Evolutionary conservation across 345 rosid species (phyloP).

Genomic region (Euphorbia lathyris): DNA sequence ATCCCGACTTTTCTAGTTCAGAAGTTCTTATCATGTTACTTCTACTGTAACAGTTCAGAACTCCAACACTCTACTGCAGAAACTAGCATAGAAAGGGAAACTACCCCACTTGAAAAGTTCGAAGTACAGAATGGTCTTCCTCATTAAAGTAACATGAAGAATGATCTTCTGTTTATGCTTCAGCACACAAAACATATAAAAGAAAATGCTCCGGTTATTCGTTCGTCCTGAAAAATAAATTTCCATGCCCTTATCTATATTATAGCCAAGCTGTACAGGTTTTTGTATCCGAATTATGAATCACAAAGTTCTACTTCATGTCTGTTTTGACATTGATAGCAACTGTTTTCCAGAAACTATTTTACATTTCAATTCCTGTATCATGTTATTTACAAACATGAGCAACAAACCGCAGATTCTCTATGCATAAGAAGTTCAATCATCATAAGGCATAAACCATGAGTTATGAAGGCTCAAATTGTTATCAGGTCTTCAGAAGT

Average conservation of each 20-base stretch:
- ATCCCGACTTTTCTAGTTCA: slow-evolving; percentile 13
- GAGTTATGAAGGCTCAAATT: too few relatives aligned
- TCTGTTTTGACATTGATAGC: neutral
- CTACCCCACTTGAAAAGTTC: slow-evolving; percentile 6
- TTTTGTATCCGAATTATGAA: slow-evolving; percentile 5
- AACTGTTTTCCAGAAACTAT: neutral
- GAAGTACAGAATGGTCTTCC: slow-evolving; percentile 16
- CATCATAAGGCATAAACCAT: too few relatives aligned
- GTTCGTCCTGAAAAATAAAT: slow-evolving; percentile 10
- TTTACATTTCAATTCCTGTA: neutral
- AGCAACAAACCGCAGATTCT: neutral
- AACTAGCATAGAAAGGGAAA: slow-evolving; percentile 27
- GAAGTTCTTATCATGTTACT: slow-evolving; percentile 12
- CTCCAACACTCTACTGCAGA: slow-evolving; percentile 25
- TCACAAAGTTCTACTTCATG: slow-evolving; percentile 5
- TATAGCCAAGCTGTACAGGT: slow-evolving; percentile 9
- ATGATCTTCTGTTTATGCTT: slow-evolving; percentile 8
- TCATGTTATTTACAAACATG: neutral
- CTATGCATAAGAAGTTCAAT: neutral
- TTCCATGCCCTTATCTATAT: neutral
- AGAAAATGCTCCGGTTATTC: neutral
- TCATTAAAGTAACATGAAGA: slow-evolving; percentile 21
- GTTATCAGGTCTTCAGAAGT: neutral
- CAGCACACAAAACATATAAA: slow-evolving; percentile 5
- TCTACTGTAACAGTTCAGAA: slow-evolving; percentile 11